Evolutionary conservation across 768 basidiomycete species (phyloP), one percentile per base, ranked within the genome.

Genomic region (Trametes cubensis): DNA sequence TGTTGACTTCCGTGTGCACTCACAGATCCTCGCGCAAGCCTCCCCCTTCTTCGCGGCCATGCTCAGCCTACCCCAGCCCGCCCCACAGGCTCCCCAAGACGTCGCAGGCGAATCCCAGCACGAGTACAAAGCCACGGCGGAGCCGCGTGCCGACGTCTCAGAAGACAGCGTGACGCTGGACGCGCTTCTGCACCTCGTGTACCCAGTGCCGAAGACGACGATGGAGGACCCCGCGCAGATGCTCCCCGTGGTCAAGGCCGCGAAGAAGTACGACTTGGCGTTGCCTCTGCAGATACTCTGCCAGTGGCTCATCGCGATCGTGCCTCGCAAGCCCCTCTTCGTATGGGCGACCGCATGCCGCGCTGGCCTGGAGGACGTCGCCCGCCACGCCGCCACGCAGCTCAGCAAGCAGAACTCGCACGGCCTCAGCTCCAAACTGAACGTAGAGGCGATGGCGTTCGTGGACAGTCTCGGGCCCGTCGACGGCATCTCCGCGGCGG

Each of bases 31-130:
- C 39, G 67, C 72, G 13, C 69, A 74, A 14, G 68, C 75, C 0
- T 78, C 77, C 13, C 69, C 72, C 0, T 69, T 74, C 67, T 80
- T 77, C 62, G 62, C 67, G 39, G 62, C 69, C 23, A 66, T 80
- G 58, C 74, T 78, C 49, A 41, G 60, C n/a, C 55, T 74, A 6
- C 72, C 73, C 3, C 72, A 77, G 42, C 57, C 73, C 34, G 34
- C 34, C 6, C 34, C 34, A 11, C 34, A 34, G 34, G 34, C 10
- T 34, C 34, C 34, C 34, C 34, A 34, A 34, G 34, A 34, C 34
- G 34, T 7, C 11, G 34, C 34, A 34, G 34, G 2, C 34, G 34
- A 34, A 2, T 11, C 34, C 34, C 6, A 34, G 34, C 34, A 7
- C 34, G 34, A 34, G 2, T 11, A 2, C 34, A 34, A 34, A 34